Evolutionary conservation across 1,284 basidiomycete genomes (phyloP).

Genomic region (Cutaneotrichosporon spelunceum): DNA sequence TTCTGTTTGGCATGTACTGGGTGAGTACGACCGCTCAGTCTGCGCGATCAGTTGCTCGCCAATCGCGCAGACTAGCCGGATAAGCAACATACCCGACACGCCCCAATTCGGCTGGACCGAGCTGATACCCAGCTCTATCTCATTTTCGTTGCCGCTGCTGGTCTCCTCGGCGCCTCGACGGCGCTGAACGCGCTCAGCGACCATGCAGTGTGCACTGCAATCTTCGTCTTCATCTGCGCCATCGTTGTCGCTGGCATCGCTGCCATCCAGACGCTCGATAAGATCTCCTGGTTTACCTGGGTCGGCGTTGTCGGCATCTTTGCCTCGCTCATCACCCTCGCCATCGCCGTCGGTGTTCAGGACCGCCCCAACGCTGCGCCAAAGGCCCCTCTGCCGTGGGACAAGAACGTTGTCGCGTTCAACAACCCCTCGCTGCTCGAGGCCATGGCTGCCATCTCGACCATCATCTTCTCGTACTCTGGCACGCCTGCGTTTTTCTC

Average conservation of each 20-base stretch:
- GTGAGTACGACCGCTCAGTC: constrained; percentile 7
- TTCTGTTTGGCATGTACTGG: constrained; percentile 31
- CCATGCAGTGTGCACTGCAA: constrained; percentile 39
- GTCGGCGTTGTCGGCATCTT: constrained; percentile 36
- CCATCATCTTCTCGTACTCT: constrained; percentile 37
- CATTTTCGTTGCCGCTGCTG: constrained; percentile 30
- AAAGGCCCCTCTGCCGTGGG: constrained; percentile 30
- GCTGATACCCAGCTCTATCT: constrained; percentile 17
- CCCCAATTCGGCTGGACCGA: not conserved
- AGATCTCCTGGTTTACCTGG: constrained; percentile 42
- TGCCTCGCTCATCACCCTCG: constrained; percentile 35
- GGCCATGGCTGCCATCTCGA: constrained; percentile 36
- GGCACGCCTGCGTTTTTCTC: constrained; percentile 37
- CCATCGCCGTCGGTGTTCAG: constrained; percentile 40
- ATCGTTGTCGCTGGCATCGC: constrained; percentile 33
- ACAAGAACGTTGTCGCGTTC: constrained; percentile 28
- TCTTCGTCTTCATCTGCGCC: constrained; percentile 35
- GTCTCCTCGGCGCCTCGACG: constrained; percentile 30
- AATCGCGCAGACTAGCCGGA: not conserved
- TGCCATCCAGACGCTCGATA: constrained; percentile 37
- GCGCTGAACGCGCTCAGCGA: constrained; percentile 36
- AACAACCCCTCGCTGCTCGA: constrained; percentile 30
- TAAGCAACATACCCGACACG: too few species aligned
- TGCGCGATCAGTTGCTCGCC: too few species aligned
- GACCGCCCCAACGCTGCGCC: constrained; percentile 46